Evolutionary conservation across 2,329 filamentous ascomycete genomes (phyloP).

Genomic region (Grosmannia huntii): DNA sequence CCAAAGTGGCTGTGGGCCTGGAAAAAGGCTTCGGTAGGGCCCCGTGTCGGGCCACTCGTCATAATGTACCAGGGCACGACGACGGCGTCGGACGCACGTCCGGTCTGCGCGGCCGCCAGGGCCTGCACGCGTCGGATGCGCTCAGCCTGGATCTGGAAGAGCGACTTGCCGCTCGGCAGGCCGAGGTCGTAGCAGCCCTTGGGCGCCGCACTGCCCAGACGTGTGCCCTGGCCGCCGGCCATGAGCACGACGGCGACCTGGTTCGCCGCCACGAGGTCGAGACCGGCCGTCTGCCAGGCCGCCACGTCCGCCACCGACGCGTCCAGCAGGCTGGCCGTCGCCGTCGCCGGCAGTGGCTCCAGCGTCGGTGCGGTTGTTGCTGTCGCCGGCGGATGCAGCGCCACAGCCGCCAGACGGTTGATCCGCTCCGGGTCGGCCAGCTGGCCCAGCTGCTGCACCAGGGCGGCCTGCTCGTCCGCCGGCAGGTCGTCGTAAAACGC

Average conservation of each 20-base stretch:
- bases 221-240: constrained; percentile 92
- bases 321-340: constrained; percentile 83
- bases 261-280: constrained; percentile 68
- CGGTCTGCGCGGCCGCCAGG: constrained; percentile 56
- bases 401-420: constrained; percentile 73
- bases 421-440: constrained; percentile 75
- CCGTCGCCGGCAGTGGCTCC: constrained; percentile 77
- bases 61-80: constrained; percentile 97
- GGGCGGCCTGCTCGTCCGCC: constrained; percentile 56
- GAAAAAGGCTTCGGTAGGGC: constrained; percentile 90
- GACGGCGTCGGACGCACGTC: constrained; percentile 32
- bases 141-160: constrained; percentile 97
- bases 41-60: constrained; percentile 90
- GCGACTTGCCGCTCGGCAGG: constrained; percentile 79
- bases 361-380: constrained; percentile 41
- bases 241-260: constrained; percentile 82
- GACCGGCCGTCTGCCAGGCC: constrained; percentile 70
- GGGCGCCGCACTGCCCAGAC: constrained; percentile 84
- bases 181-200: constrained; percentile 98
- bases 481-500: constrained; percentile 75
- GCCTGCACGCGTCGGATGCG: constrained; percentile 77
- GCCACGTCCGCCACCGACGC: constrained; percentile 66
- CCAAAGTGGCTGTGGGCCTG: constrained; percentile 84
- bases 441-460: constrained; percentile 65
- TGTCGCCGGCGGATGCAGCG: constrained; percentile 59